Base-by-base conservation (phyloP, 208 protist species). In the Crithidia sp. region DNA sequence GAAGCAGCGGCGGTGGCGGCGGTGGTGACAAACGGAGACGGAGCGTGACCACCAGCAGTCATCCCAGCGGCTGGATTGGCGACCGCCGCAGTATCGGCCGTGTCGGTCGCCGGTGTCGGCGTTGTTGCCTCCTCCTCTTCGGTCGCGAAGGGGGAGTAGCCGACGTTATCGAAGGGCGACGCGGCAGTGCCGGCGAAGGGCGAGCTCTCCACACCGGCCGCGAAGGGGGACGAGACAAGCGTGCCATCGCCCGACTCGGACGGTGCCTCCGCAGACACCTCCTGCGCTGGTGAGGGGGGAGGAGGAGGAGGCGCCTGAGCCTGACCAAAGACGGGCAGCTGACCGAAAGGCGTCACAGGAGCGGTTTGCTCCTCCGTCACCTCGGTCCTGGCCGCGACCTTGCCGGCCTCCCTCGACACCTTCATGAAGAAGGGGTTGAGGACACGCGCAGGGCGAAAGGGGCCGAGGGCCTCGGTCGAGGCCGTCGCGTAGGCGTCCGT, bases 251-350 rank as follows among this genome's bases (percentile, higher is more conserved):
- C 56, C 16, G 60, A 17, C 43, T 4, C 14, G 14, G 52, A 16
- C 45, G 47, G 28, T 14, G 39, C 43, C 17, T 52, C 1, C 16
- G 59, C 54, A 9, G 43, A n/a, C 10, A 54, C n/a, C 65, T 66
- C 60, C 45, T 36, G 45, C 45, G 54, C 39, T 43, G 65, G 39
- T 36, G 40, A 19, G 4, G 43, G 37, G 37, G 64, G 6, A 53
- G 80, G 41, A 13, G 68, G 74, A 14, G 45, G 45, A 49, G 28
- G 28, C 28, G 45, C 45, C 12, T 49, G 45, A 0, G 64, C 13
- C 65, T 93, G 85, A 8, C 91, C 91, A 77, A 94, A 96, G 45
- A 96, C 60, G 40, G 91, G 89, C 4, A 96, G 77, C 69, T 96
- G 89, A 10, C 91, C 91, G 60, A 85, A 96, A 9, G 91, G 80